Evolutionary conservation across 345 rosid species (phyloP), one percentile per base, ranked within the genome.

Genomic region (Camelina neglecta): DNA sequence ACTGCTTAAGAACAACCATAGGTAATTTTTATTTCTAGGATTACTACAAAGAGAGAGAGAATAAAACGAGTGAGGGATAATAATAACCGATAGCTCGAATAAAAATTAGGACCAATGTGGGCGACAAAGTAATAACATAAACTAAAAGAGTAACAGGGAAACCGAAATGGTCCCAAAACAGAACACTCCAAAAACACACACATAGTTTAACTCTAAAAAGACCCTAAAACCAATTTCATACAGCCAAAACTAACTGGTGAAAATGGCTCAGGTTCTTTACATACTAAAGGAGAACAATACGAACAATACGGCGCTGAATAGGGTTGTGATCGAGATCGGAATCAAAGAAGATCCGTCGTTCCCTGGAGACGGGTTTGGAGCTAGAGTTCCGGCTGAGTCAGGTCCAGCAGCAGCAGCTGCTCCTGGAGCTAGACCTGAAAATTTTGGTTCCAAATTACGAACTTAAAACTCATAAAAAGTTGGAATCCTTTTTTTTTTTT

Each of bases 381-480:
- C 77, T 33, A n/a, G 1, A 3, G 5, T 0, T 31, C 69, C 74
- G 1, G 47, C 74, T 8, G 65, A 59, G 0, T 38, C 77, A 0
- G 77, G 81, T 59, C 77, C 81, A 58, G 67, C 59, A 48, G 67
- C 59, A 47, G 67, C 73, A 18, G 45, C 74, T 13, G 16, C 67
- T 67, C 71, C 80, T 7, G 81, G 81, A 67, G 81, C 74, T 35
- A 78, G 53, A 33, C 65, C 81, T 78, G 48, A 31, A 41, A 26
- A 16, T 29, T 0, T 5, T 2, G 21, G 31, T 38, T 11, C 62
- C 26, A 67, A 51, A 50, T 13, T 38, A 38, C 6, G 9, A 39
- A 38, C 2, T 5, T 60, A 26, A 60, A 38, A 38, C 47, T 2
- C 47, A 11, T 36, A 36, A 47, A n/a, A 57, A 9, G 41, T 16